A percentile compares a stretch with the other conserved stretches of the same genome.
Evolutionary conservation across 1,284 basidiomycete species (phyloP).

Genomic region (Spongiforma sp.): DNA sequence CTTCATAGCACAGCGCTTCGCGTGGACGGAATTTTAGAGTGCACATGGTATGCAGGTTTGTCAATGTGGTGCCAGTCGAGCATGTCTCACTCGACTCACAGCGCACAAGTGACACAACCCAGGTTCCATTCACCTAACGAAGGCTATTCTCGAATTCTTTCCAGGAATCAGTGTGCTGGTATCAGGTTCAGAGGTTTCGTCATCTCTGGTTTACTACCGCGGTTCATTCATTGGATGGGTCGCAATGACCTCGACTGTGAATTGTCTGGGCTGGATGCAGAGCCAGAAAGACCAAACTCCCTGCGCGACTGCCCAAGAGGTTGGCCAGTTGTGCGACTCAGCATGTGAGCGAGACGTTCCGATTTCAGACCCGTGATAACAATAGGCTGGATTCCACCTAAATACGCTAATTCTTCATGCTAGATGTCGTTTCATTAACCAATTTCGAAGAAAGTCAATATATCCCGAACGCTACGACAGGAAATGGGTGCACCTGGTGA

Average conservation of each 20-base stretch:
- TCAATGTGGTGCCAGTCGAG: constrained; percentile 1
- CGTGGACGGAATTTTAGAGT: constrained; percentile 4
- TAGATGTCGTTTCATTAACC: constrained; percentile 21
- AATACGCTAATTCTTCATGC: not conserved
- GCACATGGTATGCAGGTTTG: not conserved
- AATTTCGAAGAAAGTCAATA: constrained; percentile 25
- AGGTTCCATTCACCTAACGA: not conserved
- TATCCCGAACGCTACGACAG: constrained; percentile 17
- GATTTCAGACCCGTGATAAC: too few relatives aligned
- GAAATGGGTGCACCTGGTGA: constrained; percentile 32
- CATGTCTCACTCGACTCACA: constrained; percentile 13
- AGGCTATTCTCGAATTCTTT: not conserved
- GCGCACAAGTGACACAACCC: not conserved
- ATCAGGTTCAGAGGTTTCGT: too few relatives aligned
- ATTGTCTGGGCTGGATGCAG: constrained; percentile 20
- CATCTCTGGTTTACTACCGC: too few relatives aligned
- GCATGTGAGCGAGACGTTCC: constrained; percentile 20
- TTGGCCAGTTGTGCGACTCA: constrained; percentile 26
- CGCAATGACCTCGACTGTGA: constrained; percentile 14
- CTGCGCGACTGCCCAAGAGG: constrained; percentile 18
- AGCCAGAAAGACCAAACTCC: constrained; percentile 16
- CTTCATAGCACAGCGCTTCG: constrained; percentile 4
- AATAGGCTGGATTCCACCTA: not conserved
- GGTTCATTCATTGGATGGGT: not conserved
- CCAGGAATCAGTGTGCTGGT: not conserved